Evolutionary conservation across 2,329 filamentous ascomycete genomes (phyloP), one percentile per base, ranked within the genome.

Genomic region (Xylariaceae sp.): DNA sequence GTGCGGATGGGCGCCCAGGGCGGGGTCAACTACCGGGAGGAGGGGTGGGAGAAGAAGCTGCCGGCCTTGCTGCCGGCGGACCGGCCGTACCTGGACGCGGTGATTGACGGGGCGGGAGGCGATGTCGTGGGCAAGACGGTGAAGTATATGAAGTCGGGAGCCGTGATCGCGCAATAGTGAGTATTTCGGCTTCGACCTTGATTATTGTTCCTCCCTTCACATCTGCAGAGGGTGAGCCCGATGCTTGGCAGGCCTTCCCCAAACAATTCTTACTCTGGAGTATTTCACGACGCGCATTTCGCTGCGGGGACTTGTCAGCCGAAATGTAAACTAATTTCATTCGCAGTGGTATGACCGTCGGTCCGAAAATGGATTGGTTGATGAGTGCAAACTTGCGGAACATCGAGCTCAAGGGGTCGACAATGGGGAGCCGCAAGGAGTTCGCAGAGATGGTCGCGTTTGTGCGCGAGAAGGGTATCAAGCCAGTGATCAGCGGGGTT

Each of bases 381-480:
- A 95, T 96, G 87, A 66, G 73, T 45, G 89, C 89, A 0, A 85
- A 93, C 12, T 65, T 97, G 46, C 87, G 84, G 64, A 95, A 97
- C 57, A 78, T 96, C 39, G 91, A 97, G 53, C 74, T 97, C 19
- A 78, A 78, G 37, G 91, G 93, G 15, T 83, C 79, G 12, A 96
- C 90, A 0, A 95, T 97, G 90, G 91, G 91, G 1, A 95, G 88
- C 19, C 76, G 87, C 34, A 82, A 79, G 58, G 93, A 97, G 66
- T 97, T 96, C 59, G 72, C 72, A n/a, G 87, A 93, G 17, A 95
- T 97, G 89, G 74, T 96, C 4, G 73, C 76, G 1, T 95, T 95
- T 66, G 85, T 96, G 28, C 73, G 73, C 11, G 67, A 81, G 49
- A 80, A 88, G 50, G 77, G 83, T 57, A 82, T 96, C 46, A 76